Base-by-base conservation (phyloP, 2,329 filamentous ascomycete genomes). In the Sclerotinia borealis region DNA sequence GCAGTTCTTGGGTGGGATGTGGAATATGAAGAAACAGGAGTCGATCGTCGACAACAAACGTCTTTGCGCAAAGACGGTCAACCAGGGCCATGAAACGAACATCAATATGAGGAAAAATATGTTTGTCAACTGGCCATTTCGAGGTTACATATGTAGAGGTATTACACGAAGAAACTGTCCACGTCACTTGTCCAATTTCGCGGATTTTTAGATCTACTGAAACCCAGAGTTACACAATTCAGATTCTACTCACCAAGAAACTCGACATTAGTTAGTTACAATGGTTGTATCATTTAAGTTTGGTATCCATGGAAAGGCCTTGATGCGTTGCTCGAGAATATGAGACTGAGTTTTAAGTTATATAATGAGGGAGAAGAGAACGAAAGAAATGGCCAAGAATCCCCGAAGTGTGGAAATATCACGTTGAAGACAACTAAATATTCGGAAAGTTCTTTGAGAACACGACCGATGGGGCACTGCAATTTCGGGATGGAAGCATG, bases 1-100 rank as follows among this genome's bases (percentile, higher is more conserved):
- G 62, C 56, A 27, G 51, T 64, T 36, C 55, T 71, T n/a, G 72
- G 68, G 43, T 71, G 69, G 49, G 67, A 67, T 31, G 64, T 62
- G 52, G 66, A 67, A 13, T 63, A 66, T 52, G 41, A 25, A 9
- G 36, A 60, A n/a, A 29, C 17, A 45, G 41, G 43, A 25, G 31
- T 25, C 47, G 15, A 36, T n/a, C 31, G 31, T 19, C 34, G 22
- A 34, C 54, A 34, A 34, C 31, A 34, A 29, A 15, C 58, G 19
- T 31, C 25, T 13, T 59, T 11, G 25, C 39, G 13, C 8, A 27
- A 31, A 34, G 41, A 47, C 29, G 9, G 39, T 45, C 54, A 36
- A 50, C 11, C 34, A 37, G 56, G 56, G 36, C 31, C 56, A 49
- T 59, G 56, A 59, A 36, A 48, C 6, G 48, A 49, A 36, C 15